Percentiles rank a stretch among this genome's conserved stretches.
phyloP scores from a whole-genome alignment of 345 rosid genomes.

The Triadica sebifera region DNA sequence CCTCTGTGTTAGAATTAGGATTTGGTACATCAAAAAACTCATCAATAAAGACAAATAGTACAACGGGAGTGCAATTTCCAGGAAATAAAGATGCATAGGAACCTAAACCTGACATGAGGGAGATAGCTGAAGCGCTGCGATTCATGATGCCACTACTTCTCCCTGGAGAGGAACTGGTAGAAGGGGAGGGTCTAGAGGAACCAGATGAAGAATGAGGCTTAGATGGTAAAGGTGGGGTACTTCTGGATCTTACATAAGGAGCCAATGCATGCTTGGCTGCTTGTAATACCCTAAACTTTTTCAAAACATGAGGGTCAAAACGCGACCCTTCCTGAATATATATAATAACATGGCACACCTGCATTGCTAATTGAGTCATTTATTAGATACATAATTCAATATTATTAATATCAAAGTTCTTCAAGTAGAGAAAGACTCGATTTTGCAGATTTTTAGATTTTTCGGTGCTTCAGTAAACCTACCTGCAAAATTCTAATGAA shows the following conservation, averaged over 20 bases:
- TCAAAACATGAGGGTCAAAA: slow-evolving; percentile 58
- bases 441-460: background rate
- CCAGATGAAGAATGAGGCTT: slow-evolving; percentile 47
- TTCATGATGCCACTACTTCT: slow-evolving; percentile 47
- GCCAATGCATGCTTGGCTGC: slow-evolving; percentile 62
- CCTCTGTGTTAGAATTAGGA: slow-evolving; percentile 42
- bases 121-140: slow-evolving; percentile 56
- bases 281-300: slow-evolving; percentile 73
- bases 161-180: slow-evolving; percentile 42
- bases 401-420: background rate
- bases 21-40: slow-evolving; percentile 52
- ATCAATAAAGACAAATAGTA: slow-evolving; percentile 69
- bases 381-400: slow-evolving; percentile 10
- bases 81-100: slow-evolving; percentile 62
- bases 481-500: background rate
- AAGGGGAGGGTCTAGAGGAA: slow-evolving; percentile 33
- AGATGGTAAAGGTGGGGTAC: slow-evolving; percentile 44
- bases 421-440: background rate
- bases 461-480: background rate
- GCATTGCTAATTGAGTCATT: slow-evolving; percentile 45
- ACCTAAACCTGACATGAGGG: slow-evolving; percentile 75
- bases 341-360: slow-evolving; percentile 81
- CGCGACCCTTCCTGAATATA: slow-evolving; percentile 65
- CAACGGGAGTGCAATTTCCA: slow-evolving; percentile 77
- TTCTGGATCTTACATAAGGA: slow-evolving; percentile 54